Evolutionary conservation across 2,329 filamentous ascomycete species (phyloP), one percentile per base, ranked within the genome.

Genomic region (Ophiobolus disseminans): DNA sequence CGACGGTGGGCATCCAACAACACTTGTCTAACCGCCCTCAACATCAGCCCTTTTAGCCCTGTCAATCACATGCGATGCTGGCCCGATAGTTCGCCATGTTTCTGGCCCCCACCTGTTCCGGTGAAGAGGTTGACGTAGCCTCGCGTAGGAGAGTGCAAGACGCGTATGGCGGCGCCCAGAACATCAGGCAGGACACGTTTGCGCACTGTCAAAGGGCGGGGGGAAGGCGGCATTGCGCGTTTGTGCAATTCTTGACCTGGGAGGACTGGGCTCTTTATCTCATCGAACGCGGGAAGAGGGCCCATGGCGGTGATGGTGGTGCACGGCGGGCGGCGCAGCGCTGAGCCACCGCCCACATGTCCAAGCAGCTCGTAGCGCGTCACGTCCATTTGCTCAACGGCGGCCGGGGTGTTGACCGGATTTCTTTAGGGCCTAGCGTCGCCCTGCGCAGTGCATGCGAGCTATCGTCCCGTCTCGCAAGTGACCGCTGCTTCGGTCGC

Each of bases 101-200:
- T 58, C 50, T 55, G 52, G 57, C 57, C 57, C 57, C 57, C 55
- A 58, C 50, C 26, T 31, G 45, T 52, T 56, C 57, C 57, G 57
- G 57, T 60, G 47, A 60, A 35, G 34, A 22, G n/a, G 21, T 39
- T 46, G 43, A 46, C 31, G 35, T 23, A 32, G 38, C 23, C 41
- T 44, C 40, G 50, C 40, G 49, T 49, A 57, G 31, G 11, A 32
- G 13, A 17, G 7, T 34, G 21, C 40, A 36, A 22, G 26, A 39
- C 42, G 35, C 42, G 35, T 45, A 40, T 23, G 28, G 34, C 34
- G 22, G n/a, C 42, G 26, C 26, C 17, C 17, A 45, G 13, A 22
- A 38, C 20, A 38, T 38, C 19, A 38, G 6, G 13, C n/a, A 13
- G 6, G 11, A 23, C 19, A 10, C 21, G 20, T n/a, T 11, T 38